Base-by-base conservation (phyloP, 352 stramenopile genomes). In the Globisporangium sylvaticum region DNA sequence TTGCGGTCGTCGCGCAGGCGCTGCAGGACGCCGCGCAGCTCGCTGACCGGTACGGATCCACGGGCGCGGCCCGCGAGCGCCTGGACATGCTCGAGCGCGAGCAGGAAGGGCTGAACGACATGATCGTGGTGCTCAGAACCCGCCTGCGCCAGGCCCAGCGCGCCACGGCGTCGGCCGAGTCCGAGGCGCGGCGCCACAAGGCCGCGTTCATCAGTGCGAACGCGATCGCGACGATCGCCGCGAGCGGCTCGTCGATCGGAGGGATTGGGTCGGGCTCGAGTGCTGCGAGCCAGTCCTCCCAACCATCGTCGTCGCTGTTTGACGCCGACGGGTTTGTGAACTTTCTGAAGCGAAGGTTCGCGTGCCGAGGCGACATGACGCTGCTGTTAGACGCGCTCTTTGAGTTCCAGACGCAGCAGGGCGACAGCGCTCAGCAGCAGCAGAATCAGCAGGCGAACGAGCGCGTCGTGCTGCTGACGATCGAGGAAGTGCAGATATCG, bases 11-110 rank as follows among this genome's bases (percentile, higher is more conserved):
- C 46, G 55, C 69, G 48, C 48, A 70, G 27, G 58, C 76, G 53
- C 57, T 79, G 58, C 70, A 69, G 52, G 75, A 82, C 59, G 73
- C 74, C n/a, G 75, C 77, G 61, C 66, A 70, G 63, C 72, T 82
- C 34, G 66, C 72, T 29, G 60, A 61, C 18, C 68, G 56, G 42
- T 83, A 80, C 53, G 76, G 76, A 2, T 77, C 73, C 44, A 79
- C 71, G 39, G 42, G 56, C 3, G 71, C 71, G 0, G 76, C 76
- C 39, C 70, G 67, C 50, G 64, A 67, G 37, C 68, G 64, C 0
- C 65, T 83, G 20, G 70, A 73, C 15, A 60, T 67, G 65, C 76
- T 80, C 32, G 73, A 74, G 60, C 73, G 52, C 57, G 67, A 68
- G 58, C 64, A 75, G 52, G 61, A 59, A 25, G 64, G 68, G 14